Conservation (phyloP, 2,329 filamentous ascomycete species). For the Periconia sp. region DNA sequence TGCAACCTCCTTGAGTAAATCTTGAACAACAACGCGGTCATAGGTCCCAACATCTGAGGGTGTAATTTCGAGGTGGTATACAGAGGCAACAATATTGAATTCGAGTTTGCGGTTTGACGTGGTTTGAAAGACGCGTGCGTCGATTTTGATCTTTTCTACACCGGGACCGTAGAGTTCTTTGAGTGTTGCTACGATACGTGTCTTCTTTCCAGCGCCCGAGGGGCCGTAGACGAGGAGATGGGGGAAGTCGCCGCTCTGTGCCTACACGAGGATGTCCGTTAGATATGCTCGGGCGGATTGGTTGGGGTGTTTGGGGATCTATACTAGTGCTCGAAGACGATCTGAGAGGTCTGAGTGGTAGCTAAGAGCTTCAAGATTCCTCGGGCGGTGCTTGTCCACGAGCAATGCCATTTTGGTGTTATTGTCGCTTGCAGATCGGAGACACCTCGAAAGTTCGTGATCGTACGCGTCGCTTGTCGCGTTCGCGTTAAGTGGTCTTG, state of each 20-base stretch:
- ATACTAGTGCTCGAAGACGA: conserved; percentile 84
- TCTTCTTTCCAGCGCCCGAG: conserved; percentile 97
- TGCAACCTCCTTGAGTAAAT: conserved; percentile 94
- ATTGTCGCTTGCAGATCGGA: conserved; percentile 5
- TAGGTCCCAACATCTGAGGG: conserved; percentile 96
- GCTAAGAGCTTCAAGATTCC: conserved; percentile 76
- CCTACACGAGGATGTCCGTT: conserved; percentile 63
- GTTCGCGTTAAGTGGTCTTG: conserved; percentile 39
- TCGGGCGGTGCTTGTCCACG: conserved; percentile 71
- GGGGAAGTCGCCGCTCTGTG: conserved; percentile 95
- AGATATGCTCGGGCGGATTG: too few relatives aligned
- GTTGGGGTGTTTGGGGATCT: conserved; percentile 41
- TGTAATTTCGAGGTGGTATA: conserved; percentile 98
- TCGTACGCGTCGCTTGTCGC: conserved; percentile 31
- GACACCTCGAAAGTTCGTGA: conserved; percentile 15
- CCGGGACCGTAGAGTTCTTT: conserved; percentile 95
- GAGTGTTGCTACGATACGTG: conserved; percentile 90
- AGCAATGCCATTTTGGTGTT: conserved; percentile 63
- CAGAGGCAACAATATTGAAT: conserved; percentile 97
- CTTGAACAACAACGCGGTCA: conserved; percentile 93
- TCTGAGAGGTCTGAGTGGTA: conserved; percentile 91
- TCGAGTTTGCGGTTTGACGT: conserved; percentile 96
- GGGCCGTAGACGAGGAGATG: conserved; percentile 97
- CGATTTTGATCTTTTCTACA: conserved; percentile 99
- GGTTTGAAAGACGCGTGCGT: conserved; percentile 95